Conservation (phyloP, 345 rosid genomes). For the Heritiera fomes region DNA sequence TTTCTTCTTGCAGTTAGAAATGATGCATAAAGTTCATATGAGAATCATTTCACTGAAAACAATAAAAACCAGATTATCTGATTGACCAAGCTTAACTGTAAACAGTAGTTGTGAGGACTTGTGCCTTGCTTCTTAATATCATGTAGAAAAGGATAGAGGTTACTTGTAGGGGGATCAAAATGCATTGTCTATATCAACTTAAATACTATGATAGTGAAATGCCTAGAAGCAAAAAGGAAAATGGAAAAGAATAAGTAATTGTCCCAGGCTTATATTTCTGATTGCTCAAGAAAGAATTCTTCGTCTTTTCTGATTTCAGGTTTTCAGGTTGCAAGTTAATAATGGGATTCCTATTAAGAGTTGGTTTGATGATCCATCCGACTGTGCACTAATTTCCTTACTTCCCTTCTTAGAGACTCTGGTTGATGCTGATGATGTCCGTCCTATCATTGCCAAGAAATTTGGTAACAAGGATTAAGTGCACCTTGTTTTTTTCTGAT, state of each 20-base stretch:
- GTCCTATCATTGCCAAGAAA: slow-evolving; percentile 85
- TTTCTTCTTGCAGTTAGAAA: background rate
- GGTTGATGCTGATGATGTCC: slow-evolving; percentile 85
- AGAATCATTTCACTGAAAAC: background rate
- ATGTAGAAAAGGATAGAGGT: background rate
- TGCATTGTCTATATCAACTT: background rate
- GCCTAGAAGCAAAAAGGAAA: background rate
- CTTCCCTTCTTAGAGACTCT: slow-evolving; percentile 92
- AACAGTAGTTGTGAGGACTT: background rate
- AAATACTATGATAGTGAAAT: background rate
- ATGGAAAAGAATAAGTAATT: slow-evolving; percentile 1
- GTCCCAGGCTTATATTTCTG: slow-evolving; percentile 8
- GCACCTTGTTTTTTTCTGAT: slow-evolving; percentile 32
- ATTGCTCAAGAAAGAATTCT: slow-evolving; percentile 18
- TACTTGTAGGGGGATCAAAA: background rate
- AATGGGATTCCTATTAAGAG: slow-evolving; percentile 97
- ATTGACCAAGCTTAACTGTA: background rate
- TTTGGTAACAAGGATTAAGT: slow-evolving; percentile 72
- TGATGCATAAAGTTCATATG: background rate
- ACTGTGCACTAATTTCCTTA: slow-evolving; percentile 71
- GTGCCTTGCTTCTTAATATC: background rate
- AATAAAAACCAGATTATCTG: background rate
- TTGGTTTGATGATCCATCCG: slow-evolving; percentile 90
- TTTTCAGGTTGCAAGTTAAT: slow-evolving; percentile 87
- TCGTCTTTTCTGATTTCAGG: slow-evolving; percentile 51